Percentiles rank a stretch among this genome's conserved stretches.
Conservation (phyloP, 169 alveolate species). For the Theileria orientalis region DNA sequence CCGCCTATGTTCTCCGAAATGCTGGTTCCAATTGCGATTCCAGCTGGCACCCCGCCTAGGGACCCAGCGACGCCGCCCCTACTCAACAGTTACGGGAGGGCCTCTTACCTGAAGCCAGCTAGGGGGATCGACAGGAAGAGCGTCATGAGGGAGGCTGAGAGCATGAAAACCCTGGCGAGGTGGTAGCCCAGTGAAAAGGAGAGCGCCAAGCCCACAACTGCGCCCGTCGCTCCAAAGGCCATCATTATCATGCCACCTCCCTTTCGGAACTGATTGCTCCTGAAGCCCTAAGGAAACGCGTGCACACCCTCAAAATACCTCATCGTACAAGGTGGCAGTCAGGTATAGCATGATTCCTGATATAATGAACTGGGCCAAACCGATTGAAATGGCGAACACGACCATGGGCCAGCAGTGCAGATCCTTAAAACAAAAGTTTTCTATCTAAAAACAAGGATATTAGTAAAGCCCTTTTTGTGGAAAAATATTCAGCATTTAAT, state of each 20-base stretch:
- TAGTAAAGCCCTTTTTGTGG: too few species aligned
- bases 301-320: conserved; percentile 23
- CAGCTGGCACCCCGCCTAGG: conserved; percentile 48
- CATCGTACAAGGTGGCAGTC: conserved; percentile 28
- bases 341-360: conserved; percentile 19
- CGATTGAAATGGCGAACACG: conserved; percentile 44
- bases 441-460: conserved; percentile 16
- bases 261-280: conserved; percentile 29
- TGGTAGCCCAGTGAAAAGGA: conserved; percentile 4
- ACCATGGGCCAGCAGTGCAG: conserved; percentile 62
- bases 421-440: conserved; percentile 54
- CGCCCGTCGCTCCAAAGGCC: conserved; percentile 22
- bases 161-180: background rate
- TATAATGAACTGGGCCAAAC: conserved; percentile 24
- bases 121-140: conserved; percentile 34
- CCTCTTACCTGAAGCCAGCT: conserved; percentile 41
- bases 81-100: background rate
- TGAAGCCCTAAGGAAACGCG: conserved; percentile 27
- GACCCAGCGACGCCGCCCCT: conserved; percentile 46
- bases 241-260: conserved; percentile 48
- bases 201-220: conserved; percentile 14
- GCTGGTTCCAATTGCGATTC: conserved; percentile 32
- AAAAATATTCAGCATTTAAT: too few species aligned
- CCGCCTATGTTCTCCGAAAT: conserved; percentile 27
- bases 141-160: conserved; percentile 39